A percentile compares a stretch with the other conserved stretches of the same genome.
Conservation (phyloP, 352 stramenopile species). For the Plasmopara muralis region DNA sequence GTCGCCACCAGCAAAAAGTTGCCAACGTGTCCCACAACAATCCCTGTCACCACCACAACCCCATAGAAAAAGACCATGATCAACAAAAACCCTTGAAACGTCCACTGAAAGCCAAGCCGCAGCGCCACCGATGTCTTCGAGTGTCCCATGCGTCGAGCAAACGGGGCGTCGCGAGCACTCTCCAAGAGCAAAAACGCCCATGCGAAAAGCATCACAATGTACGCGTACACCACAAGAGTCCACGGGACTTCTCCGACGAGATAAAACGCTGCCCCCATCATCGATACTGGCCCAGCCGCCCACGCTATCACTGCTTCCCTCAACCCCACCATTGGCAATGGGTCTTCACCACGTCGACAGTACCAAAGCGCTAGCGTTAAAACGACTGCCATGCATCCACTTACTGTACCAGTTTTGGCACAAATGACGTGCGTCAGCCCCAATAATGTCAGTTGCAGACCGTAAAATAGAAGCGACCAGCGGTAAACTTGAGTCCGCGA, state of each 20-base stretch:
- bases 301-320: slow-evolving; percentile 45
- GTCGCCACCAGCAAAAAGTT: slow-evolving; percentile 61
- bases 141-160: slow-evolving; percentile 48
- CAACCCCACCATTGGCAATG: slow-evolving; percentile 37
- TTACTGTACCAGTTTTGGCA: slow-evolving; percentile 30
- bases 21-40: slow-evolving; percentile 51
- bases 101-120: slow-evolving; percentile 46
- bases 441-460: slow-evolving; percentile 35
- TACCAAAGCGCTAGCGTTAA: slow-evolving; percentile 46
- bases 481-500: slow-evolving; percentile 64
- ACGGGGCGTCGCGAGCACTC: slow-evolving; percentile 66
- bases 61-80: slow-evolving; percentile 53
- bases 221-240: slow-evolving; percentile 44
- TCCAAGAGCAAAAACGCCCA: slow-evolving; percentile 57
- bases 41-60: slow-evolving; percentile 36
- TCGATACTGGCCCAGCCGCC: slow-evolving; percentile 45
- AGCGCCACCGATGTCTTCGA: slow-evolving; percentile 45
- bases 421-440: slow-evolving; percentile 32
- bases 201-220: slow-evolving; percentile 54
- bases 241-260: slow-evolving; percentile 37
- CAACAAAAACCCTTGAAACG: slow-evolving; percentile 61
- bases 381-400: slow-evolving; percentile 25
- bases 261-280: slow-evolving; percentile 47
- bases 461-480: slow-evolving; percentile 60
- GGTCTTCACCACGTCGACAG: slow-evolving; percentile 31